Conservation (phyloP, 139 green algal species). For the Tetradesmus lagerheimii region DNA sequence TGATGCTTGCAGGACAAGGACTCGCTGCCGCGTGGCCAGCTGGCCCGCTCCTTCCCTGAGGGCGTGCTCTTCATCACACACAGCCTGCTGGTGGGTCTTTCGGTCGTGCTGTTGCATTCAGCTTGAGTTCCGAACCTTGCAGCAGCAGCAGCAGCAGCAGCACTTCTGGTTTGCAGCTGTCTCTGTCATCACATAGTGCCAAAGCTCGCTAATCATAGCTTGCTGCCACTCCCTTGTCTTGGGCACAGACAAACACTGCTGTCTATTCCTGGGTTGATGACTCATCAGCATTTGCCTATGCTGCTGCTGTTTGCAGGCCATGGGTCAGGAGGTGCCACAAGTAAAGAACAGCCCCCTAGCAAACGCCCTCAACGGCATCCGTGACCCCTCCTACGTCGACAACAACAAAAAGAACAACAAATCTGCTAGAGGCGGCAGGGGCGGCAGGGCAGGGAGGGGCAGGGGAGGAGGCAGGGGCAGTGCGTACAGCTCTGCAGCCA, state of each 20-base stretch:
- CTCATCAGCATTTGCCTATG: too few relatives aligned
- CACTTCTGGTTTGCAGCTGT: too few relatives aligned
- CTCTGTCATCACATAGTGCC: too few relatives aligned
- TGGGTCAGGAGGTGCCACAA: constrained; percentile 14
- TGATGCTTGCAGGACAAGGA: constrained; percentile 57
- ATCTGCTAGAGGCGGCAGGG: neutral
- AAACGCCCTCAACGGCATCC: neutral
- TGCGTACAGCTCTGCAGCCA: neutral
- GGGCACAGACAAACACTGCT: too few relatives aligned
- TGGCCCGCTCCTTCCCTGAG: constrained; percentile 54
- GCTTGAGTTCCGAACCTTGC: too few relatives aligned
- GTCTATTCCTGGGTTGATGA: too few relatives aligned
- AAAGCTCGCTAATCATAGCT: too few relatives aligned
- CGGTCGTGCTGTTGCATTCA: too few relatives aligned
- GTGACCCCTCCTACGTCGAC: neutral
- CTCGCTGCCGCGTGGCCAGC: constrained; percentile 55
- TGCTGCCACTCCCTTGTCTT: too few relatives aligned
- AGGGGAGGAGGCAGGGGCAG: neutral
- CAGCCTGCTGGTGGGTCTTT: constrained; percentile 55
- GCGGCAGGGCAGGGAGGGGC: neutral
- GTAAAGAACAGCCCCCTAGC: constrained; percentile 5
- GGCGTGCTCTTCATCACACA: constrained; percentile 90
- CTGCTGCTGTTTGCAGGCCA: neutral
- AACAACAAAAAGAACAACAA: neutral
- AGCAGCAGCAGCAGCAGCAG: too few relatives aligned